A percentile compares a stretch with the other conserved stretches of the same genome.
phyloP scores from a whole-genome alignment of 257 asterid species.

The Nicotiana knightiana region DNA sequence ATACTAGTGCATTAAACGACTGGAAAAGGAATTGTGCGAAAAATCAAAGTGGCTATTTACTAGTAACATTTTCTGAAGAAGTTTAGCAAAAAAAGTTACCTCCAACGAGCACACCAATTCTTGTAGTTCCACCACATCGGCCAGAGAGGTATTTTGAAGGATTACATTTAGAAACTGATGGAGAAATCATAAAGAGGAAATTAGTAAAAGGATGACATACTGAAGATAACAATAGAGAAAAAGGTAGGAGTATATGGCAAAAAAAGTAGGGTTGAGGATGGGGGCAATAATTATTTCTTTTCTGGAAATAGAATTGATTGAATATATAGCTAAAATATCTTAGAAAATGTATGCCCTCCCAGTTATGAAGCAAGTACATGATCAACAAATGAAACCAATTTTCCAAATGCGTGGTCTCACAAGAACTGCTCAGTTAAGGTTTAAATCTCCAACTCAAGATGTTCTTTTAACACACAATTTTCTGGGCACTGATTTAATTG shows the following conservation, averaged over 20 bases:
- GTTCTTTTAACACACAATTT: not conserved
- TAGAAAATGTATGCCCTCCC: not conserved
- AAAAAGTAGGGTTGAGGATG: not conserved
- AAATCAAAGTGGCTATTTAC: too few relatives aligned
- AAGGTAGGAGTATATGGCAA: not conserved
- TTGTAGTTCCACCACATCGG: constrained; percentile 40
- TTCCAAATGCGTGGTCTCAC: not conserved
- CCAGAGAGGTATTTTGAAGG: constrained; percentile 30
- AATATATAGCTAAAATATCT: not conserved
- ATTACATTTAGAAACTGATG: constrained; percentile 37
- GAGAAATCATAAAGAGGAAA: constrained; percentile 15
- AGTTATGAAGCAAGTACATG: not conserved
- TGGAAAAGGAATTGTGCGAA: not conserved
- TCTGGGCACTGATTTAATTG: not conserved
- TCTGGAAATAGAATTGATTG: not conserved
- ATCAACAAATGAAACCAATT: not conserved
- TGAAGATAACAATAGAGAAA: not conserved
- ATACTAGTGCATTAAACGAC: not conserved
- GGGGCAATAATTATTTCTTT: not conserved
- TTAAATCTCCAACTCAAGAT: not conserved
- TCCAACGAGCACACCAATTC: constrained; percentile 54
- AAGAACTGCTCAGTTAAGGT: not conserved
- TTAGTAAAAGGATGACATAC: not conserved
- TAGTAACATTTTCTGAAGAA: not conserved
- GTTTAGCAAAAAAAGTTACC: constrained; percentile 30